These are phyloP conservation scores for Vitis cinerea DNA, from an alignment of 164 flowering plant genomes.

Conservation along the genomic window DNA sequence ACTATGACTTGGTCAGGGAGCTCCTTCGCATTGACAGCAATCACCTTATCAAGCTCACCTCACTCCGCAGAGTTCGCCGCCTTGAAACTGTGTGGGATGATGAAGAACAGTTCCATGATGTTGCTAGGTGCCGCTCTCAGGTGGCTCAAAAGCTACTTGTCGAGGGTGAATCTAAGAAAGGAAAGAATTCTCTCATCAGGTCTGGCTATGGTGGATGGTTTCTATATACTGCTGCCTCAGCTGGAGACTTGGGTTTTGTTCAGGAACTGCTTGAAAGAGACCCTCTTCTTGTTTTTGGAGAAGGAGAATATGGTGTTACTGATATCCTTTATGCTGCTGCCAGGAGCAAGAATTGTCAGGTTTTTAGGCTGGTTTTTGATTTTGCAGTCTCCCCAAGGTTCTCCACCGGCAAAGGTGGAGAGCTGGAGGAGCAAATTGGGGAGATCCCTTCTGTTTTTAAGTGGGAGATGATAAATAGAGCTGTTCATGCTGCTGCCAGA, in stretches of 20 bases:
- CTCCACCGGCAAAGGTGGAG: constrained; percentile 27
- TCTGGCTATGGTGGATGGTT: constrained; percentile 80
- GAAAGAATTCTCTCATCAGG: constrained; percentile 44
- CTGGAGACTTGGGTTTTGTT: constrained; percentile 59
- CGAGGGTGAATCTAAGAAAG: constrained; percentile 38
- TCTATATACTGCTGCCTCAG: constrained; percentile 70
- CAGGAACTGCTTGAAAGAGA: constrained; percentile 42
- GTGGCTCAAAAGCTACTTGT: constrained; percentile 45
- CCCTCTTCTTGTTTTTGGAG: constrained; percentile 65
- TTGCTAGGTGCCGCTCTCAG: constrained; percentile 43
- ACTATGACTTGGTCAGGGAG: constrained; percentile 63
- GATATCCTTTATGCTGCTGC: constrained; percentile 73
- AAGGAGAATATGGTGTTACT: constrained; percentile 71
- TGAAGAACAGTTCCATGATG: constrained; percentile 50
- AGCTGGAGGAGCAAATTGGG: constrained; percentile 35
- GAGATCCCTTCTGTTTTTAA: constrained; percentile 49
- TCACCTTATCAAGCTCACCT: constrained; percentile 63
- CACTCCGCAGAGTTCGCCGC: constrained; percentile 63
- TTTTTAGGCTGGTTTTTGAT: constrained; percentile 49
- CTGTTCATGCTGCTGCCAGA: constrained; percentile 69
- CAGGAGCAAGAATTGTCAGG: constrained; percentile 52
- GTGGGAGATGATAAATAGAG: constrained; percentile 62
- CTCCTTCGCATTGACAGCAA: constrained; percentile 62
- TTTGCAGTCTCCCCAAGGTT: constrained; percentile 54
- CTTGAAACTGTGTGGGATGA: constrained; percentile 74